Evolutionary conservation across 306 rosid species (phyloP).

Genomic region (Leucaena leucocephala): DNA sequence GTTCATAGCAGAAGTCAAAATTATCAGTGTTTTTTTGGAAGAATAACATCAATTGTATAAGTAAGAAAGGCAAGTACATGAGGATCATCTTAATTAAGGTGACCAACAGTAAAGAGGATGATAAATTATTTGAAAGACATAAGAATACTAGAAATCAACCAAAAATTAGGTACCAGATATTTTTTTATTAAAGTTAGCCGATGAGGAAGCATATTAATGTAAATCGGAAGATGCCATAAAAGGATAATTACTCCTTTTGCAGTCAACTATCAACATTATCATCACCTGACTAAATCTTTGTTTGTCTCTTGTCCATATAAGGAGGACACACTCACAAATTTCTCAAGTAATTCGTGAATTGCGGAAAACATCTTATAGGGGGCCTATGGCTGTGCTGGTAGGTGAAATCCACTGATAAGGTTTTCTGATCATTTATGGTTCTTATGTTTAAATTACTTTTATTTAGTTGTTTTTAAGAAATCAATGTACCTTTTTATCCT

Average conservation of each 20-base stretch:
- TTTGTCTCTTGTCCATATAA: constrained; percentile 38
- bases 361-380: constrained; percentile 82
- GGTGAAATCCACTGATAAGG: constrained; percentile 39
- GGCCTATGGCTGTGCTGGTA: constrained; percentile 92
- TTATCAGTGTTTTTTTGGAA: neutral
- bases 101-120: neutral
- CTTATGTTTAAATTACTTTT: constrained; percentile 1
- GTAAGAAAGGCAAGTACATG: neutral
- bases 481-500: neutral
- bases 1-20: neutral
- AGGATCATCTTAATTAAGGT: neutral
- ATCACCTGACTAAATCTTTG: constrained; percentile 19
- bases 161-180: neutral
- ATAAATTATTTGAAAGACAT: neutral
- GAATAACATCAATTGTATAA: neutral
- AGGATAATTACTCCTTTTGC: constrained; percentile 1
- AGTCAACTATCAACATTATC: constrained; percentile 1
- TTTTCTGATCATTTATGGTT: constrained; percentile 12
- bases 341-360: constrained; percentile 86
- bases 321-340: constrained; percentile 98
- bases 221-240: neutral
- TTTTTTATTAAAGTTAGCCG: neutral
- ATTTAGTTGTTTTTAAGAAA: constrained; percentile 10
- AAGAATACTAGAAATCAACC: neutral
- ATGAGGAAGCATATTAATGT: neutral